These are phyloP conservation scores for Microstegium vimineum DNA, from an alignment of 176 grass and related monocot genomes.

Conservation along the genomic window DNA sequence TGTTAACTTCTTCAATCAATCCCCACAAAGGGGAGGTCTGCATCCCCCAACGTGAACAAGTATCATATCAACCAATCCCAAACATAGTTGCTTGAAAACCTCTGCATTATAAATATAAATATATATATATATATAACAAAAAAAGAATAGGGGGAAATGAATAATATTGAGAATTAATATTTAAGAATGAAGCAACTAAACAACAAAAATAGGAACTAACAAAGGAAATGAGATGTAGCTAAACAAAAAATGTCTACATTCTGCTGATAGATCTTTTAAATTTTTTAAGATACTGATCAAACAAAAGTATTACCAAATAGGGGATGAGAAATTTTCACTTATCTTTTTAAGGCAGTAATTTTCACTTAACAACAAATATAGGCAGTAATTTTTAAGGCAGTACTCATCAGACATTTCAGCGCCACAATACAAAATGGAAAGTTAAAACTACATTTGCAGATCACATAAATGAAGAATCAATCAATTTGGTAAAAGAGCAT, in stretches of 20 bases:
- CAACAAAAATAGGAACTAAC: constrained; percentile 3
- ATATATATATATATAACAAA: not conserved
- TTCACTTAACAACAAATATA: no score
- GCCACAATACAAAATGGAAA: not conserved
- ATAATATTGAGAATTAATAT: not conserved
- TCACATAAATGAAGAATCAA: not conserved
- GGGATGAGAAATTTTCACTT: not conserved
- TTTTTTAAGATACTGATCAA: not conserved
- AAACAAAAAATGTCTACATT: not conserved
- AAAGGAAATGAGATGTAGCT: not conserved
- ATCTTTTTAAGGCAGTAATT: not conserved
- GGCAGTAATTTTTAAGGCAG: not conserved
- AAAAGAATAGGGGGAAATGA: not conserved
- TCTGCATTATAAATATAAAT: constrained; percentile 32
- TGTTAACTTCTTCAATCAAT: constrained; percentile 23
- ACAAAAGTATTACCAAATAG: constrained; percentile 4
- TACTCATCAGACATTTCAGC: not conserved
- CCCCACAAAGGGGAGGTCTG: constrained; percentile 9
- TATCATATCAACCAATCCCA: constrained; percentile 40
- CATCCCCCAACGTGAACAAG: constrained; percentile 6
- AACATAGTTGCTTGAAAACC: constrained; percentile 26
- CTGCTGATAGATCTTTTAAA: not conserved
- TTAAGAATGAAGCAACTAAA: not conserved
- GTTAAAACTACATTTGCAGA: not conserved
- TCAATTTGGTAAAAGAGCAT: not conserved